A percentile compares a stretch with the other conserved stretches of the same genome.
phyloP scores from a whole-genome alignment of 2,329 filamentous ascomycete genomes.

The Aspergillus brasiliensis region DNA sequence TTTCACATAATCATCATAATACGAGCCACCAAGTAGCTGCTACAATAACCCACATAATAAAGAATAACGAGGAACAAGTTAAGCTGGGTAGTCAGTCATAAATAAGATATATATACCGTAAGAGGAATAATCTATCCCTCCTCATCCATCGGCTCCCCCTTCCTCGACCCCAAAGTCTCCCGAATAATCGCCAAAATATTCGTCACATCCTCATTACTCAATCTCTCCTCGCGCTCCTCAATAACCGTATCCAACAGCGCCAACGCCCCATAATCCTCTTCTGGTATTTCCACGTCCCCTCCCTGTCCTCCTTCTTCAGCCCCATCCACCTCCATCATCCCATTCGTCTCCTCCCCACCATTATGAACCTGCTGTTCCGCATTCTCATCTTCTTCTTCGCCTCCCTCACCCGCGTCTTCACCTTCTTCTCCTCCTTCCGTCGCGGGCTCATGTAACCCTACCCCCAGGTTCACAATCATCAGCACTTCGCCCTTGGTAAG shows the following conservation, averaged over 20 bases:
- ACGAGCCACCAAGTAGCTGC: too few relatives aligned
- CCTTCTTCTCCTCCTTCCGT: slow-evolving; percentile 23
- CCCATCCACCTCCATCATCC: slow-evolving; percentile 14
- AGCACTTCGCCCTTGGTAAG: slow-evolving; percentile 51
- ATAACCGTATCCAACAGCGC: slow-evolving; percentile 45
- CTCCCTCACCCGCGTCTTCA: slow-evolving; percentile 17
- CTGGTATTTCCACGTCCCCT: slow-evolving; percentile 21
- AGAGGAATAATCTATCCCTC: background rate
- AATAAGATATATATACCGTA: background rate
- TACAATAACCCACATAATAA: too few relatives aligned
- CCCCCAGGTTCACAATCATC: slow-evolving; percentile 49
- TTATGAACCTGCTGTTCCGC: background rate
- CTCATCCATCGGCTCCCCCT: background rate
- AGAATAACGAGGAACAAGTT: too few relatives aligned
- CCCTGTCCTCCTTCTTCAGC: slow-evolving; percentile 18
- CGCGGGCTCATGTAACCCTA: slow-evolving; percentile 32
- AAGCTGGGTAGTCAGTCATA: background rate
- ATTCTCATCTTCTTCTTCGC: slow-evolving; percentile 3
- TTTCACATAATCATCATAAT: too few relatives aligned
- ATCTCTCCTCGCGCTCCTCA: slow-evolving; percentile 46
- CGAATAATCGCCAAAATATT: slow-evolving; percentile 40
- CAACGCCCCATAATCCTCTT: slow-evolving; percentile 36
- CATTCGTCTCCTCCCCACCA: slow-evolving; percentile 12
- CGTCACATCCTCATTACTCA: slow-evolving; percentile 40
- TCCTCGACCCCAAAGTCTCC: slow-evolving; percentile 30